phyloP scores from a whole-genome alignment of 139 green algal genomes.

The Nannochloris sp. region DNA sequence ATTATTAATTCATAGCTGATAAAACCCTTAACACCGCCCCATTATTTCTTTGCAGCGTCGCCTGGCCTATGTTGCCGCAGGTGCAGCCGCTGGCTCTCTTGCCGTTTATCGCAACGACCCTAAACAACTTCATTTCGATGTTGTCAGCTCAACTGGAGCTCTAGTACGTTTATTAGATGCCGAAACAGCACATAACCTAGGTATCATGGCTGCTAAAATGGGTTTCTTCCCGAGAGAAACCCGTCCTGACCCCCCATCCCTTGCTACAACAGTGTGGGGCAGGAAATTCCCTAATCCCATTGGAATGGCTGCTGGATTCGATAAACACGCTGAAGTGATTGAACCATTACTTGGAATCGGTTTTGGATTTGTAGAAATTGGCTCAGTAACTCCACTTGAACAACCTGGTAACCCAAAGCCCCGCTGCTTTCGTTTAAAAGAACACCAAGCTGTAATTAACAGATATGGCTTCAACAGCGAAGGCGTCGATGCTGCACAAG shows the following conservation, averaged over 20 bases:
- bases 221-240: constrained; percentile 66
- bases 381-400: constrained; percentile 83
- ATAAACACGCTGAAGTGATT: constrained; percentile 89
- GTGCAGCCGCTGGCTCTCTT: constrained; percentile 1
- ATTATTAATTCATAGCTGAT: no score
- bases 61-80: constrained; percentile 6
- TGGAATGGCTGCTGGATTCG: constrained; percentile 93
- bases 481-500: constrained; percentile 66
- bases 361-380: constrained; percentile 93
- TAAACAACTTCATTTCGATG: constrained; percentile 43
- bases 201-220: constrained; percentile 46
- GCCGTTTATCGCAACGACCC: constrained; percentile 33
- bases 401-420: constrained; percentile 93
- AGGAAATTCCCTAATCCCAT: constrained; percentile 84
- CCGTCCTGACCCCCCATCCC: constrained; percentile 44
- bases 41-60: constrained; percentile 22
- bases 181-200: constrained; percentile 71
- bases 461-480: constrained; percentile 97
- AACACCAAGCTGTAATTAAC: constrained; percentile 91
- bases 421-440: constrained; percentile 78
- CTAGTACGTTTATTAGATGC: constrained; percentile 68
- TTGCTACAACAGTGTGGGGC: constrained; percentile 66
- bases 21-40: neutral
- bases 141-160: constrained; percentile 25
- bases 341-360: constrained; percentile 74